These are phyloP conservation scores for Ceratocystis destructans DNA, from an alignment of 2,329 filamentous ascomycete species.

Conservation along the genomic window DNA sequence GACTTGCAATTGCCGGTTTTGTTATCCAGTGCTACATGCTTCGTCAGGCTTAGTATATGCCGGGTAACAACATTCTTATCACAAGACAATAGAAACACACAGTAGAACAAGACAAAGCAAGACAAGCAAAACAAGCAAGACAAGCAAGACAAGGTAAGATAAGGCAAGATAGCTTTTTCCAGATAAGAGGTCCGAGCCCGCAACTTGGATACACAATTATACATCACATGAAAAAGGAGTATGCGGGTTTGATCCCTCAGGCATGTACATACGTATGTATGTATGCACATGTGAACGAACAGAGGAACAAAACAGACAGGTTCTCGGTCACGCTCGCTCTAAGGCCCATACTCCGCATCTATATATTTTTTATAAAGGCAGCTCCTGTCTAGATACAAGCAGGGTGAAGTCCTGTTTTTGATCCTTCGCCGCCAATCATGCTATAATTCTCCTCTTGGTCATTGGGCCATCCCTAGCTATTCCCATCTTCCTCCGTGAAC, in stretches of 20 bases:
- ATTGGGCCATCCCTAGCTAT: neutral
- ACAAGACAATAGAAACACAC: neutral
- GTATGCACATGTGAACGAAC: neutral
- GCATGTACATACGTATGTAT: neutral
- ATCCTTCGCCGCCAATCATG: constrained; percentile 1
- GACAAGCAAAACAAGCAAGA: neutral
- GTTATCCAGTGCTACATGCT: neutral
- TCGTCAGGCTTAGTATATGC: neutral
- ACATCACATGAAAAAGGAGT: neutral
- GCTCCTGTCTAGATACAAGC: neutral
- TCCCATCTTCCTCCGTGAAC: neutral
- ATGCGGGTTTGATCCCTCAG: neutral
- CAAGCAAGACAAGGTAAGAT: neutral
- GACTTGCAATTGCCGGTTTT: neutral
- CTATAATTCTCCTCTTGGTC: neutral
- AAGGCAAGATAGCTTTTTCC: neutral
- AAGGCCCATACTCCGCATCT: neutral
- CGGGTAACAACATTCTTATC: neutral
- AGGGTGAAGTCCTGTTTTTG: constrained; percentile 9
- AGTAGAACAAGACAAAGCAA: neutral
- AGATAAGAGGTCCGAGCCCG: neutral
- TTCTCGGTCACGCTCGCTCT: neutral
- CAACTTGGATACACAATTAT: neutral
- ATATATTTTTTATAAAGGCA: neutral
- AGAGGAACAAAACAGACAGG: neutral